Base-by-base conservation (phyloP, 2,329 filamentous ascomycete genomes). In the Teratosphaeria nubilosa region DNA sequence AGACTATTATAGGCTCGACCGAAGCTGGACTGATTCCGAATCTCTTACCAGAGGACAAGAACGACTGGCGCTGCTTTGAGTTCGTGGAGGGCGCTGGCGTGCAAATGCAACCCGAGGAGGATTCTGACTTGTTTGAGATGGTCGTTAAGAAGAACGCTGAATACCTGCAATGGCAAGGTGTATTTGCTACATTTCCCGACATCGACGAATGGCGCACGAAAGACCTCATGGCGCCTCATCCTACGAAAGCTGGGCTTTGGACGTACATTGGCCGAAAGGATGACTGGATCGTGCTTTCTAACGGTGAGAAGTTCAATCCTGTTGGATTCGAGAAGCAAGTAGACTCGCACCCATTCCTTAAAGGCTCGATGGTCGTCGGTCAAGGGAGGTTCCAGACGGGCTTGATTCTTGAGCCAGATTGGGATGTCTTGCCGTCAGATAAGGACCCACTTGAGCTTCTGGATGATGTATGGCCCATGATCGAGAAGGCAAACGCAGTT, bases 381-480 rank as follows among this genome's bases (percentile, higher is more conserved):
- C 63, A 64, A 30, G 63, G 63, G 13, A 59, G 65, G 5, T 67
- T 68, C 37, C 69, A 68, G 48, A 59, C 69, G 27, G 64, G 63
- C 0, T 56, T 74, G 4, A 58, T 74, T 2, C 14, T 73, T 5
- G 70, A 74, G 58, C 61, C 68, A 13, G 24, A 45, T 16, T 51
- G 53, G 45, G 32, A 45, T 14, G 30, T 27, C 10, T n/a, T 57
- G 48, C 27, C 27, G 7, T n/a, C 54, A 16, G 30, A 60, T 5
- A 59, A 69, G 14, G 56, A 56, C 22, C 60, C 62, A 20, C 62
- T 62, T 6, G 63, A 31, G 27, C 56, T 76, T 1, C 58, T 80
- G 2, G 72, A 79, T 6, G 68, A 68, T 50, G 72, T 81, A 3
- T 80, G 78, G 78, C 67, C 70, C 0, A 66, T 62, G 0, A 70